Evolutionary conservation across 23 red algal genomes (phyloP).

Genomic region (Gracilariopsis chorda): DNA sequence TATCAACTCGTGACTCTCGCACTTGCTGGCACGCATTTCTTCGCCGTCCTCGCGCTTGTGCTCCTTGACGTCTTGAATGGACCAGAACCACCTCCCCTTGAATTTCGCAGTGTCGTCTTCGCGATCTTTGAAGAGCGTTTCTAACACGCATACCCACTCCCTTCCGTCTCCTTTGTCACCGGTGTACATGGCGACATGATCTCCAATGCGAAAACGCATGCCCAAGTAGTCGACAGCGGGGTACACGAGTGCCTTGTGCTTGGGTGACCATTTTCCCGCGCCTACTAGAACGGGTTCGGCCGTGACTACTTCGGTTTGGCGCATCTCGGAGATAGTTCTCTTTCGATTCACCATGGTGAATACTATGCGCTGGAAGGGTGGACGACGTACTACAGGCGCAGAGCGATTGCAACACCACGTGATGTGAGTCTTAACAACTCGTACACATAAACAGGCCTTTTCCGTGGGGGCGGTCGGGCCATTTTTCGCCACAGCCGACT

Average conservation of each 20-base stretch:
- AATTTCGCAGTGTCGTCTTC: conserved; percentile 28
- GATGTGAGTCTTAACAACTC: too few species aligned
- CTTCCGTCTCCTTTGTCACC: conserved; percentile 26
- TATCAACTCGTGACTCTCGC: conserved; percentile 32
- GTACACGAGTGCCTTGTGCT: neutral
- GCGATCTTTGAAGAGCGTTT: conserved; percentile 31
- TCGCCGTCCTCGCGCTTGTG: neutral
- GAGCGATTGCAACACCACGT: too few species aligned
- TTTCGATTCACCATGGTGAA: conserved; percentile 36
- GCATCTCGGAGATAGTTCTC: conserved; percentile 3
- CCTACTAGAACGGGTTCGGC: conserved; percentile 47
- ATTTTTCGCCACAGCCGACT: too few species aligned
- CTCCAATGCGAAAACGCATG: conserved; percentile 50
- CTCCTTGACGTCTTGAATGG: conserved; percentile 36
- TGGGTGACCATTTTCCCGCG: neutral
- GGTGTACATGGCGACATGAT: conserved; percentile 64
- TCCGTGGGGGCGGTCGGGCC: too few species aligned
- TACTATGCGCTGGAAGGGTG: neutral
- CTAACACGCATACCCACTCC: conserved; percentile 59
- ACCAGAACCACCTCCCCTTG: conserved; percentile 69
- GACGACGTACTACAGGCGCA: too few species aligned
- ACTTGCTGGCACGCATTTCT: conserved; percentile 52
- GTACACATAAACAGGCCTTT: too few species aligned
- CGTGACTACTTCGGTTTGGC: conserved; percentile 24
- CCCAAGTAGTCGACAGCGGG: conserved; percentile 50